Evolutionary conservation across 768 basidiomycete genomes (phyloP), one percentile per base, ranked within the genome.

Genomic region (Steccherinum ochraceum): DNA sequence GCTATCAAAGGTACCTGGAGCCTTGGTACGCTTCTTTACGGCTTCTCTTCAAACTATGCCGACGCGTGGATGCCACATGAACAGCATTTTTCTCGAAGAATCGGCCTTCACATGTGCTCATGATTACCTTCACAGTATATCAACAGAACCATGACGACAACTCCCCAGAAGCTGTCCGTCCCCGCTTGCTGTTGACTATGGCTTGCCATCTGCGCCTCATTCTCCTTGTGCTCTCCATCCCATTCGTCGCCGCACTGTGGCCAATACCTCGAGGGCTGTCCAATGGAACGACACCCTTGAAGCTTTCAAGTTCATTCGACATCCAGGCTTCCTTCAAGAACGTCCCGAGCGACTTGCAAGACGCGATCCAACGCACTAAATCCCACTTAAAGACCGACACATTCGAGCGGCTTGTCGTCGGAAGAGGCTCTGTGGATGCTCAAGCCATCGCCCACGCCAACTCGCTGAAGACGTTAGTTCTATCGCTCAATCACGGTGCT

Each of bases 301-400:
- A 53, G n/a, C 74, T 86, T 26, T 67, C 77, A 0, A 53, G 69
- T 0, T 47, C 59, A n/a, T 86, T 88, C 57, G 62, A 78, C 1
- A 25, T 55, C 0, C 73, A 73, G 0, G 0, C 0, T 0, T 75
- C 76, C 47, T 58, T 75, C 25, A 18, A 55, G 12, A 63, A 78
- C 1, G 35, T 54, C 0, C 74, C 75, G 0, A 0, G 0, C 0
- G 74, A 75, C 48, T 59, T 75, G 24, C 18, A 55, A 11, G 58
- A 63, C 2, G 74, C 74, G 3, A 62, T 72, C 3, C 5, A 25
- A 1, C 66, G 61, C n/a, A 59, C 72, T 0, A 39, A 48, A 44
- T 59, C 52, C 18, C 62, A 70, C 52, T 58, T 75, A 30, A 39
- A 54, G 10, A 64, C 61, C 24, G 74, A 75, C 55, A 63, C 62